Conservation (phyloP, 805 yeast genomes). For the Monosporozyma aerobia region DNA sequence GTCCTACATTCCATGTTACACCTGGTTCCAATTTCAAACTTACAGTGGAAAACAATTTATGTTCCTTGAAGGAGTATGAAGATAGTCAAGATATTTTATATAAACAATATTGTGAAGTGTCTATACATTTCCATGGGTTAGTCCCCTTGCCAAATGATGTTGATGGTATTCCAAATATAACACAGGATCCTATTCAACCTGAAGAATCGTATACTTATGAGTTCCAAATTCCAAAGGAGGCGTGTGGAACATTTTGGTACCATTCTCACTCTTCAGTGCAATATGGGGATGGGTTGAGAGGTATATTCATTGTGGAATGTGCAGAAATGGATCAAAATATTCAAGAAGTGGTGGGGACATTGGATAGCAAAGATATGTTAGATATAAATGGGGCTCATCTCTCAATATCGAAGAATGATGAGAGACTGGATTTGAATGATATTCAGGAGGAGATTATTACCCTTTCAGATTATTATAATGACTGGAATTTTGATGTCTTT, state of each 20-base stretch:
- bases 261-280: constrained; percentile 46
- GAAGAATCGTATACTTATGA: constrained; percentile 47
- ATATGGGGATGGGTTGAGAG: constrained; percentile 43
- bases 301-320: constrained; percentile 48
- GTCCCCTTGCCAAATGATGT: constrained; percentile 37
- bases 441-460: constrained; percentile 52
- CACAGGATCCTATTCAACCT: constrained; percentile 65
- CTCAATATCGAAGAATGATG: not conserved
- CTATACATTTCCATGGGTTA: constrained; percentile 48
- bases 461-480: constrained; percentile 56
- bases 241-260: constrained; percentile 49
- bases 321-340: constrained; percentile 30
- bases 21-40: constrained; percentile 19
- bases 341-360: constrained; percentile 12
- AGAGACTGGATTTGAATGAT: not conserved
- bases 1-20: constrained; percentile 18
- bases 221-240: constrained; percentile 35
- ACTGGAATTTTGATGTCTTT: constrained; percentile 31
- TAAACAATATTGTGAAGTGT: constrained; percentile 22
- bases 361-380: not conserved
- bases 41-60: constrained; percentile 14
- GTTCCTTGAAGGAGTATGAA: constrained; percentile 13
- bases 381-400: not conserved
- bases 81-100: constrained; percentile 10
- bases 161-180: constrained; percentile 37